Base-by-base conservation (phyloP, 768 basidiomycete species). In the Lactifluus subvellereus region DNA sequence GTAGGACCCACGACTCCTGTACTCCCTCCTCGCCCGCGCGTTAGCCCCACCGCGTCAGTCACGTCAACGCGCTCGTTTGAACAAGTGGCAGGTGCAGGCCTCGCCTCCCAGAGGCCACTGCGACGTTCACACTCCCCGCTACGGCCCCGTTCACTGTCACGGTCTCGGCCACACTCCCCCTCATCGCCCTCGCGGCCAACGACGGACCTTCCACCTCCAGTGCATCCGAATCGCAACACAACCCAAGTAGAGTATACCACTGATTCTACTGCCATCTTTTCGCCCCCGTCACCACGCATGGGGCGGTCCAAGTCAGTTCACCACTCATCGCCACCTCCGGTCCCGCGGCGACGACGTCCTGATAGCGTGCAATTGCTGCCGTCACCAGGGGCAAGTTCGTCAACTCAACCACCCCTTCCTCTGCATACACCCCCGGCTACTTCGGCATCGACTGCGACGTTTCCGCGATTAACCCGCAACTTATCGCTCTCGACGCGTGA, bases 251-350 rank as follows among this genome's bases (percentile, higher is more conserved):
- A 62, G 18, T 54, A 55, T 59, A 61, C 13, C 47, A 50, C 32
- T 16, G 62, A 37, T 62, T 43, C 59, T 55, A 65, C 38, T 42
- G 33, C 30, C 30, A 35, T 43, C 45, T 56, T 52, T 14, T 62
- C 69, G 5, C 69, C 73, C 6, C 54, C 71, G n/a, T 72, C 72
- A 1, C 70, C 73, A 1, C 77, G 82, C 13, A 74, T 82, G 7
- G 76, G 77, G 53, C 78, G 86, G 11, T 83, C 82, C 42, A 84
- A 79, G 67, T 84, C 84, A 0, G 68, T 86, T 72, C 80, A 84
- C 69, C 78, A 82, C 61, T 73, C 75, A 1, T 73, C 75, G 0
- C 70, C 75, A 10, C 71, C 76, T 13, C 73, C 76, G 3, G 70
- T 75, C 4, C 72, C 69, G 6, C 75, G 81, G 9, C 74, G 82